These are phyloP conservation scores for Pilasporangium apinafurcum DNA, from an alignment of 352 stramenopile species.

Conservation along the genomic window DNA sequence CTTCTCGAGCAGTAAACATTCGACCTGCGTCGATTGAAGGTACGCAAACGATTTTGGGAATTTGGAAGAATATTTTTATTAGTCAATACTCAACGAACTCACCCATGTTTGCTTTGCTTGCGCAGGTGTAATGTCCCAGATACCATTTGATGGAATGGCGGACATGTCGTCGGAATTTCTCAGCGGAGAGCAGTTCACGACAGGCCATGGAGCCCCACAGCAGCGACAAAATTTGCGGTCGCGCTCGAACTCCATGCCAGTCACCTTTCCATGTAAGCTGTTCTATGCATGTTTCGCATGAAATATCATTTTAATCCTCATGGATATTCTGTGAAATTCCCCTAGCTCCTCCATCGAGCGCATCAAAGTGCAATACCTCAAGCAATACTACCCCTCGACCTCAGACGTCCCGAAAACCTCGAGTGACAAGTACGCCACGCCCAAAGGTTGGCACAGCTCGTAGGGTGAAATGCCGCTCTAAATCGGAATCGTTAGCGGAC, in stretches of 20 bases:
- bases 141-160: slow-evolving; percentile 4
- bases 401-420: slow-evolving; percentile 20
- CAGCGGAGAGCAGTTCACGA: slow-evolving; percentile 3
- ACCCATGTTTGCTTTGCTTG: too few species aligned
- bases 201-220: slow-evolving; percentile 1
- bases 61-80: not conserved
- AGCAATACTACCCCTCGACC: slow-evolving; percentile 1
- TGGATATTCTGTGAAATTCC: not conserved
- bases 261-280: slow-evolving; percentile 28
- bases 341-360: not conserved
- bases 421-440: slow-evolving; percentile 25
- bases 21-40: slow-evolving; percentile 40
- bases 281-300: not conserved
- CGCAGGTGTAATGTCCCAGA: slow-evolving; percentile 4
- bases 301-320: not conserved
- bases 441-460: slow-evolving; percentile 11
- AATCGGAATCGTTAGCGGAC: slow-evolving; percentile 52
- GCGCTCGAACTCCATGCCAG: slow-evolving; percentile 74
- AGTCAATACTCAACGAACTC: too few species aligned
- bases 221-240: slow-evolving; percentile 35
- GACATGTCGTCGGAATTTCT: slow-evolving; percentile 5
- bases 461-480: slow-evolving; percentile 43
- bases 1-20: slow-evolving; percentile 40
- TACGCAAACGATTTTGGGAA: not conserved
- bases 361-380: slow-evolving; percentile 1